Conservation (phyloP, 805 yeast species). For the Zygosaccharomyces lentus region DNA sequence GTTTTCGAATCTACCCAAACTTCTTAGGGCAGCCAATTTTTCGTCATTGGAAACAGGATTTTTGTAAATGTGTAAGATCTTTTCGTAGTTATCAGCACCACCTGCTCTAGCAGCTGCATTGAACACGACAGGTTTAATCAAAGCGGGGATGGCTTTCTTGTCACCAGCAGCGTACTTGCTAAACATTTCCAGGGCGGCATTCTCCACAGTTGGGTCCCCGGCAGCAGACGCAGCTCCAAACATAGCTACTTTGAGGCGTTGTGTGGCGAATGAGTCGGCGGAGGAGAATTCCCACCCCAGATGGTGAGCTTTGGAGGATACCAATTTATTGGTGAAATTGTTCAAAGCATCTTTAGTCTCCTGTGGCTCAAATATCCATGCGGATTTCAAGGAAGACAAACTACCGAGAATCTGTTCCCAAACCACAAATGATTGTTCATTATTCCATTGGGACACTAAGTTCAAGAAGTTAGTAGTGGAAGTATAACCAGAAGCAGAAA, state of each 20-base stretch:
- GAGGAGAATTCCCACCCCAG: constrained; percentile 63
- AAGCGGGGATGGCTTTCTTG: constrained; percentile 65
- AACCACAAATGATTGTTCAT: constrained; percentile 58
- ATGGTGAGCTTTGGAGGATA: constrained; percentile 47
- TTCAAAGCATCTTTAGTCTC: constrained; percentile 46
- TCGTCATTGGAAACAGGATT: constrained; percentile 61
- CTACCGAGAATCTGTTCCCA: constrained; percentile 58
- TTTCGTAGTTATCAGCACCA: constrained; percentile 56
- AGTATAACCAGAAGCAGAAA: constrained; percentile 67
- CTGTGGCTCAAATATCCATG: constrained; percentile 53
- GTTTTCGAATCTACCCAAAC: constrained; percentile 61
- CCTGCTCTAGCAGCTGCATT: constrained; percentile 63
- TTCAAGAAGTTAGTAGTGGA: constrained; percentile 56
- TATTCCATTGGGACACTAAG: constrained; percentile 56
- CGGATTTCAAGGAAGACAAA: constrained; percentile 45
- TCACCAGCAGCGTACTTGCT: constrained; percentile 56
- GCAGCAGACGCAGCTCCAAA: constrained; percentile 56
- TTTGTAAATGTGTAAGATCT: constrained; percentile 54
- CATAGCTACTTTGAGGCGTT: constrained; percentile 63
- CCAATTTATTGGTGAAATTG: constrained; percentile 50
- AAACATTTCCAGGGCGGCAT: constrained; percentile 48
- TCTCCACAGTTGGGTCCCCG: constrained; percentile 44
- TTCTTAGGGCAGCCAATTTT: constrained; percentile 61
- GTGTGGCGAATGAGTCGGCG: constrained; percentile 53
- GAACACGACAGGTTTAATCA: constrained; percentile 64